Percentiles rank a stretch among this genome's conserved stretches.
Evolutionary conservation across 1,284 basidiomycete species (phyloP).

Genomic region (Irpex sp.): DNA sequence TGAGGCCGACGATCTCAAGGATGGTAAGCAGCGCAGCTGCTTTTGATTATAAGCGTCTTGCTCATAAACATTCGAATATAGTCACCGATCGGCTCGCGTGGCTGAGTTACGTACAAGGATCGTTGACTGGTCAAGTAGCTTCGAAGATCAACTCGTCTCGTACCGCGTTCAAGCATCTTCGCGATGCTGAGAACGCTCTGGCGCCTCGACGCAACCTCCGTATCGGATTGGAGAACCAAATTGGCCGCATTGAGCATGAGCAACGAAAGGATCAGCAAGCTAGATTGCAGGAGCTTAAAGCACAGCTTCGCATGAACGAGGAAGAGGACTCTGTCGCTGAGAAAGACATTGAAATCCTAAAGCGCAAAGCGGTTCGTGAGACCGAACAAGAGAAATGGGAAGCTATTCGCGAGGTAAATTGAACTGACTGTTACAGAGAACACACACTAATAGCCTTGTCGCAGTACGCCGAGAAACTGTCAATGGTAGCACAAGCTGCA

Average conservation of each 20-base stretch:
- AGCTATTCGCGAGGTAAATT: slow-evolving; percentile 66
- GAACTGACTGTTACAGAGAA: background rate
- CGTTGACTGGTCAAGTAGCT: slow-evolving; percentile 57
- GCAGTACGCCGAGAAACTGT: slow-evolving; percentile 74
- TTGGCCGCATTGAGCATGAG: slow-evolving; percentile 61
- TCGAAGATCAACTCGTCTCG: slow-evolving; percentile 59
- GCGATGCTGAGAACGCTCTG: slow-evolving; percentile 63
- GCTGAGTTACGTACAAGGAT: slow-evolving; percentile 70
- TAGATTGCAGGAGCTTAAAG: slow-evolving; percentile 60
- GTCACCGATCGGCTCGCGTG: slow-evolving; percentile 78
- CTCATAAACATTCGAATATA: slow-evolving; percentile 21
- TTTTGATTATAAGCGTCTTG: too few species aligned
- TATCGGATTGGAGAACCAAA: slow-evolving; percentile 52
- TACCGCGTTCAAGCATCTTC: slow-evolving; percentile 61
- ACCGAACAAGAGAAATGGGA: slow-evolving; percentile 74
- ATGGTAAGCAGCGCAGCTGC: slow-evolving; percentile 44
- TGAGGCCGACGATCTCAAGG: slow-evolving; percentile 67
- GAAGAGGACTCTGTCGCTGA: slow-evolving; percentile 60
- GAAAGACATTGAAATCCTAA: slow-evolving; percentile 64
- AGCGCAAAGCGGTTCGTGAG: slow-evolving; percentile 69
- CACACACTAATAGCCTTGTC: slow-evolving; percentile 5
- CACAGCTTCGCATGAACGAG: slow-evolving; percentile 61
- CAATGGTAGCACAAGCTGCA: slow-evolving; percentile 67
- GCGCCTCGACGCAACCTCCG: slow-evolving; percentile 60
- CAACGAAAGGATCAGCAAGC: slow-evolving; percentile 56